Evolutionary conservation across 805 yeast genomes (phyloP), one percentile per base, ranked within the genome.

Genomic region (Brettanomyces nanus): DNA sequence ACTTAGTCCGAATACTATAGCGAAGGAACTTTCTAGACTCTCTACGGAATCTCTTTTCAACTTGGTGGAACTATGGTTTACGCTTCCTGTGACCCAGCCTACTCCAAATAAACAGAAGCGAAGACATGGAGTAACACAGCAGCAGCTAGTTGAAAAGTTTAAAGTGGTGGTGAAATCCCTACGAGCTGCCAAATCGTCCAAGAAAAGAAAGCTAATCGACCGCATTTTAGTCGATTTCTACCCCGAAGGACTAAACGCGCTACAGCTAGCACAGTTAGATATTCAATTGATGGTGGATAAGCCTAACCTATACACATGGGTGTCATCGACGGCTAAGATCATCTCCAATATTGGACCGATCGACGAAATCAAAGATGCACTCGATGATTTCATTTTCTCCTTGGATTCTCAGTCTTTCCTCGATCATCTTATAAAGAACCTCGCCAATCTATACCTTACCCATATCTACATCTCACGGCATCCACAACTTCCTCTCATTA

Each of bases 241-340:
- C 71, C 59, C 68, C 2, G 47, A 56, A 5, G 86, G 86, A 0
- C 53, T 80, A 31, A 80, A 78, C 45, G 58, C 79, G 1, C 62
- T 77, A 14, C 94, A 84, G 51, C 51, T 77, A 29, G 79, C 92
- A 0, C 86, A 81, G 42, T 58, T 82, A 4, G 92, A 84, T 46
- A 73, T 80, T 37, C 83, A 79, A 46, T 50, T 71, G 31, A 61
- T 82, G 31, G 71, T 82, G 3, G 82, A 79, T 47, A 68, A 71
- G 41, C 78, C 87, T 0, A 58, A 56, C 28, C 39, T 62, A 3
- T 67, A 58, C 46, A 52, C 52, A 25, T 74, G 80, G 80, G 55
- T 63, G 1, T 65, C 66, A 36, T 71, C 77, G 4, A 63, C 69
- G 2, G 73, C 69, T 0, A 59, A 54, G 35, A 63, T 71, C 3